Conservation (phyloP, 2,329 filamentous ascomycete genomes). For the Xylaria sp. region DNA sequence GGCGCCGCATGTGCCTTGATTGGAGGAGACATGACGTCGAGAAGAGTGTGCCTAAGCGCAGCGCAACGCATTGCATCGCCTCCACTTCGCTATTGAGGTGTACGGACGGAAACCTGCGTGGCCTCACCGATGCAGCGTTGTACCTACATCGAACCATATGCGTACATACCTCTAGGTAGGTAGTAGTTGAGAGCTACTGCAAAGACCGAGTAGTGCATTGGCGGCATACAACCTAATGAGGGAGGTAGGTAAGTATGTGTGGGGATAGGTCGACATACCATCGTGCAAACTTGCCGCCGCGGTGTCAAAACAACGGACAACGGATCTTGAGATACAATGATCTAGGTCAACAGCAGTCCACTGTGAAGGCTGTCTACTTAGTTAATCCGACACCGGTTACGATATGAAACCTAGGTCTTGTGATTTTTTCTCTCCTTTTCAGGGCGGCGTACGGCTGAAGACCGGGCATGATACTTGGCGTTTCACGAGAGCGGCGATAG, state of each 20-base stretch:
- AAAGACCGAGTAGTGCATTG: not conserved
- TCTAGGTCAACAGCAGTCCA: not conserved
- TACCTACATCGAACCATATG: not conserved
- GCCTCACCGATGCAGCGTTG: conserved; percentile 5
- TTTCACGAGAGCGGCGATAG: not conserved
- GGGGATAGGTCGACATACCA: not conserved
- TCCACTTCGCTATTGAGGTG: conserved; percentile 19
- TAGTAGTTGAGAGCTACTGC: no score
- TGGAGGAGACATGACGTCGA: conserved; percentile 8
- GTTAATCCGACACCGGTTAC: not conserved
- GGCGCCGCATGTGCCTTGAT: not conserved
- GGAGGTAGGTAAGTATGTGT: not conserved
- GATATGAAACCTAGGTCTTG: conserved; percentile 1
- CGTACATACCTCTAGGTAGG: not conserved
- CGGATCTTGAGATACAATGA: not conserved
- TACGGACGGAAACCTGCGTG: conserved; percentile 6
- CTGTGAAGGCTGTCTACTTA: not conserved
- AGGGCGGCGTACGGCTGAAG: conserved; percentile 11
- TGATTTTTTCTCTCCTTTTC: not conserved
- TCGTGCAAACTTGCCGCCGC: not conserved
- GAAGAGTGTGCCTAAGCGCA: not conserved
- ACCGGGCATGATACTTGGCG: conserved; percentile 11
- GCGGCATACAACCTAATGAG: not conserved
- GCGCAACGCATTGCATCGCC: conserved; percentile 4
- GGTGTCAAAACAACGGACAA: not conserved